Conservation (phyloP, 345 rosid genomes). For the Kandelia obovata region DNA sequence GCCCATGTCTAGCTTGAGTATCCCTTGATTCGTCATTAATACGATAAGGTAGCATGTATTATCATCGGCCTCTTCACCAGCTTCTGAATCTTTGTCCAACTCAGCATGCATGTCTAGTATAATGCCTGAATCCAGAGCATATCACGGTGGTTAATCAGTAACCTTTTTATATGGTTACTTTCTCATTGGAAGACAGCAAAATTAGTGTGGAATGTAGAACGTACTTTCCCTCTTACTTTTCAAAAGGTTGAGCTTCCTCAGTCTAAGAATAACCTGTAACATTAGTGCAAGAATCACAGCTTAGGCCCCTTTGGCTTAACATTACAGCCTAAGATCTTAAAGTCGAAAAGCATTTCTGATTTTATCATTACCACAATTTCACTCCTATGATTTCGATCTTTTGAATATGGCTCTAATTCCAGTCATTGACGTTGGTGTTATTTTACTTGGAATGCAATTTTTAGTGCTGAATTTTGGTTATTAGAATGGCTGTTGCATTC, state of each 20-base stretch:
- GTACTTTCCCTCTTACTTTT: conserved; percentile 70
- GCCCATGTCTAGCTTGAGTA: conserved; percentile 73
- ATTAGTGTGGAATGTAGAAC: conserved; percentile 12
- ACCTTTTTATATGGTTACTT: too few relatives aligned
- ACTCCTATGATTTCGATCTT: too few relatives aligned
- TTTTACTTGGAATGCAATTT: too few relatives aligned
- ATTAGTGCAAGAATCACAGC: background rate
- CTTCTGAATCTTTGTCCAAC: conserved; percentile 17
- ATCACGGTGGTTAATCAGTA: too few relatives aligned
- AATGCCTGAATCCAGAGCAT: conserved; percentile 37
- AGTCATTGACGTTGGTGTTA: too few relatives aligned
- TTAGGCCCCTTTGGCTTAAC: too few relatives aligned
- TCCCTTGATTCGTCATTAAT: conserved; percentile 56
- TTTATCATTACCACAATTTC: too few relatives aligned
- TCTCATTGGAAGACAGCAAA: background rate
- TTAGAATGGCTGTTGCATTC: too few relatives aligned
- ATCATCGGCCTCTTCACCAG: background rate
- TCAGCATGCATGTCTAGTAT: conserved; percentile 61
- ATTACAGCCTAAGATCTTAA: too few relatives aligned
- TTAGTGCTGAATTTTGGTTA: too few relatives aligned
- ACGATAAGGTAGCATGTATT: conserved; percentile 54
- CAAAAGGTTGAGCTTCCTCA: conserved; percentile 42
- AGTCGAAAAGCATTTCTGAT: too few relatives aligned
- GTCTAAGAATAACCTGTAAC: conserved; percentile 53
- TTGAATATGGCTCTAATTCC: too few relatives aligned